Percentiles rank a stretch among this genome's conserved stretches.
phyloP scores from a whole-genome alignment of 306 rosid species.

The Fragaria ananassa region DNA sequence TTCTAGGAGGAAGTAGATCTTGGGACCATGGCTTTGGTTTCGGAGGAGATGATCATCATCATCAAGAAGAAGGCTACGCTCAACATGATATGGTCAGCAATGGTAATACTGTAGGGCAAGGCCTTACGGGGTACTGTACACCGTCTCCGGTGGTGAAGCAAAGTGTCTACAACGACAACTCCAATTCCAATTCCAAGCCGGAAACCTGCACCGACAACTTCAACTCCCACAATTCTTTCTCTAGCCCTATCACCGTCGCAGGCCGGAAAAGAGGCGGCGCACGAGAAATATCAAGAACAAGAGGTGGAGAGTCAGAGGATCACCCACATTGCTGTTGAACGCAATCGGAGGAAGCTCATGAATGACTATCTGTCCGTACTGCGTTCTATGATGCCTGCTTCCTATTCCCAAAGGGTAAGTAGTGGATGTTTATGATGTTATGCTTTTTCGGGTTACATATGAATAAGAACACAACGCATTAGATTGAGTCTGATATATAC shows the following conservation, averaged over 20 bases:
- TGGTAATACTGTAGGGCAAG: slow-evolving; percentile 5
- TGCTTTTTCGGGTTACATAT: neutral
- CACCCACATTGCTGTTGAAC: slow-evolving; percentile 43
- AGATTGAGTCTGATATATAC: neutral
- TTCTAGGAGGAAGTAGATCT: slow-evolving; percentile 9
- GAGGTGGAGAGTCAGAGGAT: slow-evolving; percentile 39
- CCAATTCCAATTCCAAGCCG: neutral
- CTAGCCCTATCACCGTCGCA: slow-evolving; percentile 1
- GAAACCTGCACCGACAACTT: neutral
- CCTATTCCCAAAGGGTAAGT: slow-evolving; percentile 33
- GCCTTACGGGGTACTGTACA: neutral
- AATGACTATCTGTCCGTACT: slow-evolving; percentile 32
- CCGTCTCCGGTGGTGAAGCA: slow-evolving; percentile 16
- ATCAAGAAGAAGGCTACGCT: slow-evolving; percentile 12
- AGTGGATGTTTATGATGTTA: neutral
- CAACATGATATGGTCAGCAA: slow-evolving; percentile 1
- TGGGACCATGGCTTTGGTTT: slow-evolving; percentile 18
- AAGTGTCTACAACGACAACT: neutral
- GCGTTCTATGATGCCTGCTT: slow-evolving; percentile 42
- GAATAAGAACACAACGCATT: neutral
- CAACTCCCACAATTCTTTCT: neutral
- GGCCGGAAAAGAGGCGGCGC: slow-evolving; percentile 25
- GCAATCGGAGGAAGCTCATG: slow-evolving; percentile 40
- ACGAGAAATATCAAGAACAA: slow-evolving; percentile 23
- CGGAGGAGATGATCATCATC: slow-evolving; percentile 3